phyloP scores from a whole-genome alignment of 106 monocot species.

The Vanilla planifolia region DNA sequence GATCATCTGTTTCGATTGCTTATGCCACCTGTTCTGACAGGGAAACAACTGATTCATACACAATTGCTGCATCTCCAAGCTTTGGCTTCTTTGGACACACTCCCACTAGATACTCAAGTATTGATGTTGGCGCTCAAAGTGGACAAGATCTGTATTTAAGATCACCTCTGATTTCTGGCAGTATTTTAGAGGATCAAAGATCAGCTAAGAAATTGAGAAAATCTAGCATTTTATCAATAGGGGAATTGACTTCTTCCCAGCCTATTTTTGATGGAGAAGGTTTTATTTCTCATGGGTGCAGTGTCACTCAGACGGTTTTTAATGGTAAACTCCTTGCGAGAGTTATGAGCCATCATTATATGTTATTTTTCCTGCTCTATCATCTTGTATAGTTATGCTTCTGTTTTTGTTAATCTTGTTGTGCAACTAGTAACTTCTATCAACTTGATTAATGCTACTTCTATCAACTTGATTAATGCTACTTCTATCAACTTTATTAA shows the following conservation, averaged over 20 bases:
- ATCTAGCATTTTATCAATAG: conserved; percentile 9
- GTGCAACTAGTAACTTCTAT: too few relatives aligned
- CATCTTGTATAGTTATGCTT: too few relatives aligned
- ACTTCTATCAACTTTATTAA: too few relatives aligned
- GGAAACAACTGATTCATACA: conserved; percentile 64
- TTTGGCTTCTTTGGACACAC: conserved; percentile 55
- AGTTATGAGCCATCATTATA: too few relatives aligned
- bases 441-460: too few relatives aligned
- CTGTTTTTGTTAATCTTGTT: too few relatives aligned
- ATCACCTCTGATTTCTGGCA: conserved; percentile 38
- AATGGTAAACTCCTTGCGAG: conserved; percentile 46
- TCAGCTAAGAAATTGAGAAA: conserved; percentile 24
- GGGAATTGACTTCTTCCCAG: conserved; percentile 34
- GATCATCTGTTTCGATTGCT: too few relatives aligned
- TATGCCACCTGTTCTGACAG: conserved; percentile 24
- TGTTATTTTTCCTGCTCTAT: too few relatives aligned
- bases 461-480: too few relatives aligned
- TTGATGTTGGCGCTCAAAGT: conserved; percentile 33
- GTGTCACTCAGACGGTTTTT: conserved; percentile 77
- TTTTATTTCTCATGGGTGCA: conserved; percentile 45
- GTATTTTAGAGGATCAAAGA: conserved; percentile 12
- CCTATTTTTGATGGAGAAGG: conserved; percentile 31
- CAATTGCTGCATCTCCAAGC: conserved; percentile 71
- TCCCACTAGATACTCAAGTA: conserved; percentile 32
- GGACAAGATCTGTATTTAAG: conserved; percentile 31